phyloP scores from a whole-genome alignment of 2,329 filamentous ascomycete genomes.

The Botryotinia globosa region DNA sequence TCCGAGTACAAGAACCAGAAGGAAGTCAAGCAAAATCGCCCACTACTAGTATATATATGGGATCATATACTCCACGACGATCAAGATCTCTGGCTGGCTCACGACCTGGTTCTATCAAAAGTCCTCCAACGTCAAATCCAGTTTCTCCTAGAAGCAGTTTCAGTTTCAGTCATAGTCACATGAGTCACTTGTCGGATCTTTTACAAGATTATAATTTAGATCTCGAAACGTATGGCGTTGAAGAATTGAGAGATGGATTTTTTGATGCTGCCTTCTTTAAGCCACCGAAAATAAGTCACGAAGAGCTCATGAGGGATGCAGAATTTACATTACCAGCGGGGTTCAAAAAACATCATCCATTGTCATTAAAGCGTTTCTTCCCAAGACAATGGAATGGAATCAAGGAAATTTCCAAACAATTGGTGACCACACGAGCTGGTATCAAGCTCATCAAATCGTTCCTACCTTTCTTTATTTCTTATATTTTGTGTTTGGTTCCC shows the following conservation, averaged over 20 bases:
- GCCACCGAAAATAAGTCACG: conserved; percentile 41
- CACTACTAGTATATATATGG: conserved; percentile 37
- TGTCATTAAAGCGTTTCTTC: conserved; percentile 48
- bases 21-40: conserved; percentile 26
- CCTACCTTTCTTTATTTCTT: conserved; percentile 55
- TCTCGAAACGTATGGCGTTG: conserved; percentile 44
- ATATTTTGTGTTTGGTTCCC: conserved; percentile 54
- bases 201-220: conserved; percentile 39
- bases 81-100: conserved; percentile 29
- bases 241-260: conserved; percentile 45
- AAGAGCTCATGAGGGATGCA: conserved; percentile 44
- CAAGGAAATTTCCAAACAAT: conserved; percentile 41
- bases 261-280: conserved; percentile 46
- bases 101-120: conserved; percentile 19
- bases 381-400: conserved; percentile 48
- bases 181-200: conserved; percentile 34
- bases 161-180: conserved; percentile 33
- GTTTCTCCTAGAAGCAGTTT: conserved; percentile 29
- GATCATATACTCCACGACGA: conserved; percentile 36
- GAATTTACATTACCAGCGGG: conserved; percentile 47
- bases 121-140: conserved; percentile 30
- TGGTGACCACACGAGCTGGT: conserved; percentile 50
- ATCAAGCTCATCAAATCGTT: conserved; percentile 53
- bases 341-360: conserved; percentile 47
- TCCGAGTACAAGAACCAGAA: conserved; percentile 31